phyloP scores from a whole-genome alignment of 2,329 filamentous ascomycete genomes.

The Colletotrichum cuscutae region DNA sequence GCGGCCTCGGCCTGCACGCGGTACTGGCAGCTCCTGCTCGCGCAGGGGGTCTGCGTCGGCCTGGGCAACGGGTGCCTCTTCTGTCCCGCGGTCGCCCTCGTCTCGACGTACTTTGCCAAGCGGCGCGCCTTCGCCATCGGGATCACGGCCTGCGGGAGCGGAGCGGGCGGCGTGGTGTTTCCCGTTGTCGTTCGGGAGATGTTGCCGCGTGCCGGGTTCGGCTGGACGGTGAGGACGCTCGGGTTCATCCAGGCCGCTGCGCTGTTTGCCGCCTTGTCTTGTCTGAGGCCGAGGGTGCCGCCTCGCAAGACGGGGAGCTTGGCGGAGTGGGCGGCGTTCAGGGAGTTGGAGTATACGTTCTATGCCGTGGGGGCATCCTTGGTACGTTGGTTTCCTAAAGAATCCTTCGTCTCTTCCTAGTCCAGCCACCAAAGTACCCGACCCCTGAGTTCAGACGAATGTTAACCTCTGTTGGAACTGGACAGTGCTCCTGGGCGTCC shows the following conservation, averaged over 20 bases:
- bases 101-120: constrained; percentile 68
- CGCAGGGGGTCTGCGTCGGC: constrained; percentile 62
- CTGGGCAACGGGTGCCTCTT: constrained; percentile 64
- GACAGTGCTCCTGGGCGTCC: not conserved
- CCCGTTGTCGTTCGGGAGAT: constrained; percentile 63
- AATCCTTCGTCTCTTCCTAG: constrained; percentile 31
- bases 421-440: constrained; percentile 32
- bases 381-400: not conserved
- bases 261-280: constrained; percentile 67
- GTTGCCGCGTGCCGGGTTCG: constrained; percentile 63
- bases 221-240: constrained; percentile 68
- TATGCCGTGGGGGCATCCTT: constrained; percentile 50
- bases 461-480: not conserved
- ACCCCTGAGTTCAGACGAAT: not conserved
- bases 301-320: constrained; percentile 50
- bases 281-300: constrained; percentile 40
- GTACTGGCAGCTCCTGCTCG: constrained; percentile 61
- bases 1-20: constrained; percentile 50
- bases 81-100: constrained; percentile 64
- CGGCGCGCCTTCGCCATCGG: constrained; percentile 66
- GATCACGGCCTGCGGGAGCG: constrained; percentile 65
- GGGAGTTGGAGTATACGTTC: constrained; percentile 44
- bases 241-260: constrained; percentile 77
- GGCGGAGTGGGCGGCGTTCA: constrained; percentile 52
- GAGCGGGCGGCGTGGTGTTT: constrained; percentile 63